Conservation (phyloP, 2,329 filamentous ascomycete genomes). For the Arthrinium puccinioides region DNA sequence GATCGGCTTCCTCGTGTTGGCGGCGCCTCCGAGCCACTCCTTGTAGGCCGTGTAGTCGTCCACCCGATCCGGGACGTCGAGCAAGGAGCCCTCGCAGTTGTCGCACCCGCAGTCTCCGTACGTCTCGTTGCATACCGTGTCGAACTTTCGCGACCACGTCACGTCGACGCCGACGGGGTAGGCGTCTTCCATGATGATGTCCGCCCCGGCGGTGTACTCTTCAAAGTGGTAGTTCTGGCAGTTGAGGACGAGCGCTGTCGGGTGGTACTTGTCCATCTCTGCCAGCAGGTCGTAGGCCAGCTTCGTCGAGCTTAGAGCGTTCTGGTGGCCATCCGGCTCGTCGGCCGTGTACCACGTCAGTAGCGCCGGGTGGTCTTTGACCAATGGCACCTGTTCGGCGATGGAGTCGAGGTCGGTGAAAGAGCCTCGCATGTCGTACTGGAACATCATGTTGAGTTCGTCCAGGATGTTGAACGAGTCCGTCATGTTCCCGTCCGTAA, state of each 20-base stretch:
- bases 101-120: slow-evolving; percentile 59
- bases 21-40: slow-evolving; percentile 30
- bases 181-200: slow-evolving; percentile 52
- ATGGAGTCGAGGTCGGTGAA: slow-evolving; percentile 36
- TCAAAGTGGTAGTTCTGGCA: slow-evolving; percentile 55
- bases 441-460: slow-evolving; percentile 28
- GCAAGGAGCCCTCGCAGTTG: slow-evolving; percentile 45
- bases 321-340: slow-evolving; percentile 48
- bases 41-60: slow-evolving; percentile 32
- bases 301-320: slow-evolving; percentile 41
- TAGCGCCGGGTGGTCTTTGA: slow-evolving; percentile 30
- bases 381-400: slow-evolving; percentile 27
- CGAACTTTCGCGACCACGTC: slow-evolving; percentile 42
- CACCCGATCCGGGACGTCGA: slow-evolving; percentile 39
- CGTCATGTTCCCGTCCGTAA: slow-evolving; percentile 21
- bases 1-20: slow-evolving; percentile 27
- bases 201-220: slow-evolving; percentile 45
- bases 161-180: slow-evolving; percentile 54
- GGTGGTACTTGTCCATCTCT: slow-evolving; percentile 52
- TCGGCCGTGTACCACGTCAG: slow-evolving; percentile 40
- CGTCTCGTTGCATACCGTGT: slow-evolving; percentile 49
- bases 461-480: slow-evolving; percentile 30
- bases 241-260: slow-evolving; percentile 51
- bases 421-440: slow-evolving; percentile 37
- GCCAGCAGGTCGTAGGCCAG: slow-evolving; percentile 36